These are phyloP conservation scores for Paraphaeosphaeria sporulosa DNA, from an alignment of 2,329 filamentous ascomycete species.

Conservation along the genomic window DNA sequence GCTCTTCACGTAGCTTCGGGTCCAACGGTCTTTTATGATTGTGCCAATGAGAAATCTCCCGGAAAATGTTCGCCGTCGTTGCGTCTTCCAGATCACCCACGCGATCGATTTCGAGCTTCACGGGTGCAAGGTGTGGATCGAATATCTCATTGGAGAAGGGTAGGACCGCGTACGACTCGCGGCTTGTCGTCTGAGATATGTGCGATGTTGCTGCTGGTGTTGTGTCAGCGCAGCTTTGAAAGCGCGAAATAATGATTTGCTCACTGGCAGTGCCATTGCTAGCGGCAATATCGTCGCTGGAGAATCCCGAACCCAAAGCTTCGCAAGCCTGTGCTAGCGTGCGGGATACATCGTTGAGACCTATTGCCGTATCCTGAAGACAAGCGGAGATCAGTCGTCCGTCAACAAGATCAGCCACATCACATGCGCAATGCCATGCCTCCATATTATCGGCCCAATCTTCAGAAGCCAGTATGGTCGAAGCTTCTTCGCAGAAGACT, in stretches of 20 bases:
- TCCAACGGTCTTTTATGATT: slow-evolving; percentile 63
- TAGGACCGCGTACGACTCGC: slow-evolving; percentile 46
- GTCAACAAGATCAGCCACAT: slow-evolving; percentile 64
- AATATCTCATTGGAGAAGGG: slow-evolving; percentile 59
- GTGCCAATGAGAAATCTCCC: slow-evolving; percentile 67
- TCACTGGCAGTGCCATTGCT: slow-evolving; percentile 8
- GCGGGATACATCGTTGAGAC: slow-evolving; percentile 29
- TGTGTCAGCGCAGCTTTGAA: not conserved
- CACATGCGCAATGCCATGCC: slow-evolving; percentile 42
- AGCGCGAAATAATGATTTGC: not conserved
- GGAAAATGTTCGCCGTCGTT: slow-evolving; percentile 54
- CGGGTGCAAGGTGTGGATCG: slow-evolving; percentile 56
- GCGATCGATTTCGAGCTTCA: slow-evolving; percentile 50
- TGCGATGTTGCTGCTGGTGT: not conserved
- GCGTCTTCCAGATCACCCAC: slow-evolving; percentile 38
- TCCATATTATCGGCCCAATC: slow-evolving; percentile 45
- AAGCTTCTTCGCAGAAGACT: slow-evolving; percentile 49
- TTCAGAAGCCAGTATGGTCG: slow-evolving; percentile 46
- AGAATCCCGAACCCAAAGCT: slow-evolving; percentile 25
- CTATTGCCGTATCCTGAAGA: slow-evolving; percentile 24
- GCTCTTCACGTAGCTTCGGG: slow-evolving; percentile 41
- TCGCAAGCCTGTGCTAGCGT: slow-evolving; percentile 29
- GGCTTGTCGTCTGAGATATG: not conserved
- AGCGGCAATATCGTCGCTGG: slow-evolving; percentile 10
- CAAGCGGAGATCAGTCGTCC: slow-evolving; percentile 54